A percentile compares a stretch with the other conserved stretches of the same genome.
Conservation (phyloP, 129 eudicot species). For the Dittrichia graveolens region DNA sequence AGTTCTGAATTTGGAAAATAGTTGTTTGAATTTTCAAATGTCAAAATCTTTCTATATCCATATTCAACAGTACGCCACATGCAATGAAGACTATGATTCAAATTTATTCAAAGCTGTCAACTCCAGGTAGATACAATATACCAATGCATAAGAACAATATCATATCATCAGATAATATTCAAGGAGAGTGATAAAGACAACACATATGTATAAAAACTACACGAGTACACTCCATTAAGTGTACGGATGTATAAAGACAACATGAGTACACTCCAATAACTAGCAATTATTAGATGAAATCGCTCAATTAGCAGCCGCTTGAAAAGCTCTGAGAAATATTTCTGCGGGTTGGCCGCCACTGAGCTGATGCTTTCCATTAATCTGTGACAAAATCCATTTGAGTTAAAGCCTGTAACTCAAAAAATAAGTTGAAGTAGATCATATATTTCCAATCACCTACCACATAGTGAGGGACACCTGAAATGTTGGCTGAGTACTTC, state of each 20-base stretch:
- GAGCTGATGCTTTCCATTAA: slow-evolving; percentile 67
- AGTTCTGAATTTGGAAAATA: neutral
- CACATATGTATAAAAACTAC: slow-evolving; percentile 6
- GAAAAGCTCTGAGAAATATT: slow-evolving; percentile 71
- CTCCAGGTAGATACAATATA: slow-evolving; percentile 6
- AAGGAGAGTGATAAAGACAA: slow-evolving; percentile 13
- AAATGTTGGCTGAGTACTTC: slow-evolving; percentile 56
- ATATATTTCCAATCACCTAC: slow-evolving; percentile 45
- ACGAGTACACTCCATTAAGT: no score
- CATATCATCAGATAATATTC: slow-evolving; percentile 21
- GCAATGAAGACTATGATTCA: neutral
- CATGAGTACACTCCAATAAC: neutral
- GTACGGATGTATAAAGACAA: neutral
- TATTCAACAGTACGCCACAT: neutral
- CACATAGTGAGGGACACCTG: slow-evolving; percentile 82
- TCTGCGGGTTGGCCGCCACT: slow-evolving; percentile 95
- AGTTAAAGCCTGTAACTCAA: slow-evolving; percentile 8
- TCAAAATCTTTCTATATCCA: neutral
- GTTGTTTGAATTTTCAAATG: slow-evolving; percentile 4
- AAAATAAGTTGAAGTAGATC: slow-evolving; percentile 12
- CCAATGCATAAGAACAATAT: slow-evolving; percentile 13
- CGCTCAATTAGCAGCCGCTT: slow-evolving; percentile 47
- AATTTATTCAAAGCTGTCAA: slow-evolving; percentile 12
- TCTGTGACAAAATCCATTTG: slow-evolving; percentile 44
- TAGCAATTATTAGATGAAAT: slow-evolving; percentile 8